phyloP scores from a whole-genome alignment of 106 monocot genomes.

The Platanthera zijinensis region DNA sequence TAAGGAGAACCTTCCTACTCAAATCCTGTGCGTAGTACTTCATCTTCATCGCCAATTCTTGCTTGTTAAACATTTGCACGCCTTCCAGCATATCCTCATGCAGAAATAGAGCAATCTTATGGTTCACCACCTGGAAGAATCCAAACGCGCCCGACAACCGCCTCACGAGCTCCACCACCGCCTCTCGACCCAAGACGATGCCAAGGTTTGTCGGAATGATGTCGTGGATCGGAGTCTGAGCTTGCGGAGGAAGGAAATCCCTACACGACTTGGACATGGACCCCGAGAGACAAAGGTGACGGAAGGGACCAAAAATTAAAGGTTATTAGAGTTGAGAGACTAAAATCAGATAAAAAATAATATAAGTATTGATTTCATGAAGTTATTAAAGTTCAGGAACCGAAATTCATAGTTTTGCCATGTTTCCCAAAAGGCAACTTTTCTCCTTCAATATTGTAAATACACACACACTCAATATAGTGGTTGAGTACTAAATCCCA shows the following conservation, averaged over 20 bases:
- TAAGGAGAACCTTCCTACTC: conserved; percentile 7
- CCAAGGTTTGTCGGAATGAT: not conserved
- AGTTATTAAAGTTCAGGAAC: too few relatives aligned
- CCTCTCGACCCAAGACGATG: not conserved
- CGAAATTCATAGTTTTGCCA: too few relatives aligned
- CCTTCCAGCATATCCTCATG: conserved; percentile 16
- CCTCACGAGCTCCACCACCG: conserved; percentile 6
- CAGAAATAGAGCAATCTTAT: conserved; percentile 12
- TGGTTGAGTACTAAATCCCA: too few relatives aligned
- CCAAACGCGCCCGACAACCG: conserved; percentile 12
- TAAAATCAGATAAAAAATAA: too few relatives aligned
- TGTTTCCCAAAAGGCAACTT: too few relatives aligned
- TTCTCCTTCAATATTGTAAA: too few relatives aligned
- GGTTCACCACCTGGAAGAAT: conserved; percentile 28
- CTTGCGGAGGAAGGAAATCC: conserved; percentile 1
- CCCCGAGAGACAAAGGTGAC: not conserved
- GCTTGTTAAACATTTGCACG: conserved; percentile 17
- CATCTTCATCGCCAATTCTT: conserved; percentile 7
- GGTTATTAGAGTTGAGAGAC: too few relatives aligned
- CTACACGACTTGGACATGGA: not conserved
- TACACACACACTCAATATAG: too few relatives aligned
- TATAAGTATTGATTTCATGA: too few relatives aligned
- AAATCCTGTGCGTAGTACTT: conserved; percentile 9
- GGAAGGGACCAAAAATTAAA: too few relatives aligned
- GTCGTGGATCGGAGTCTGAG: conserved; percentile 19